A percentile compares a stretch with the other conserved stretches of the same genome.
phyloP scores from a whole-genome alignment of 2,329 filamentous ascomycete species.

The Rutstroemia sp. region DNA sequence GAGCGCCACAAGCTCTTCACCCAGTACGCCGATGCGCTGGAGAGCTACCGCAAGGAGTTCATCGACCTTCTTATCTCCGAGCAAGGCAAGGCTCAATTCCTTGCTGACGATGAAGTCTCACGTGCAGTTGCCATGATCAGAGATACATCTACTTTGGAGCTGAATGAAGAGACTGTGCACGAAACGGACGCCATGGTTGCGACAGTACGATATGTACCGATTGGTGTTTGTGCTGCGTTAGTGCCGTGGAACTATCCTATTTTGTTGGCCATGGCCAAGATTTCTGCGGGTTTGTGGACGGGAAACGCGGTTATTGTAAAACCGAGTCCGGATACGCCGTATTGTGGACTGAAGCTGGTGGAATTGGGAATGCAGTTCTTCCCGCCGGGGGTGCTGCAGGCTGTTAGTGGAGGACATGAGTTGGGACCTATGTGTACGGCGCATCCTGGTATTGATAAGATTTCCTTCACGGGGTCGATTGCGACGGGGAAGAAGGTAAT shows the following conservation, averaged over 20 bases:
- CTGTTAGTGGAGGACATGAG: constrained; percentile 33
- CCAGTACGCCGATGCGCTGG: constrained; percentile 34
- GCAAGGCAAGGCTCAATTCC: constrained; percentile 40
- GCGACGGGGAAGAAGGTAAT: constrained; percentile 43
- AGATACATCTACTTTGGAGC: not conserved
- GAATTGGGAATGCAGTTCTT: constrained; percentile 42
- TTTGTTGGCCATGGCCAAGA: constrained; percentile 41
- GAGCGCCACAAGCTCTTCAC: constrained; percentile 33
- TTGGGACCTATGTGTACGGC: constrained; percentile 46
- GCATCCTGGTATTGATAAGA: constrained; percentile 48
- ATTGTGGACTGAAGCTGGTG: constrained; percentile 41
- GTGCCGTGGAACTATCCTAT: constrained; percentile 53
- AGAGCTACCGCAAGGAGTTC: constrained; percentile 18
- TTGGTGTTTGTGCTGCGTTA: constrained; percentile 46
- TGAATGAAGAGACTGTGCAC: constrained; percentile 7
- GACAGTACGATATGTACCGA: constrained; percentile 37
- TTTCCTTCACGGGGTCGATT: constrained; percentile 51
- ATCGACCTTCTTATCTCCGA: constrained; percentile 36
- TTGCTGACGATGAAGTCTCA: constrained; percentile 13
- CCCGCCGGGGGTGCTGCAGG: constrained; percentile 46
- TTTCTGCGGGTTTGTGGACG: constrained; percentile 40
- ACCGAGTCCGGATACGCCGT: constrained; percentile 49
- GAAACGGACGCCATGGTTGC: constrained; percentile 26
- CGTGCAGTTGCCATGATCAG: constrained; percentile 8
- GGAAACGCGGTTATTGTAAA: constrained; percentile 48